phyloP scores from a whole-genome alignment of 768 basidiomycete genomes.

The Mycena rosella region DNA sequence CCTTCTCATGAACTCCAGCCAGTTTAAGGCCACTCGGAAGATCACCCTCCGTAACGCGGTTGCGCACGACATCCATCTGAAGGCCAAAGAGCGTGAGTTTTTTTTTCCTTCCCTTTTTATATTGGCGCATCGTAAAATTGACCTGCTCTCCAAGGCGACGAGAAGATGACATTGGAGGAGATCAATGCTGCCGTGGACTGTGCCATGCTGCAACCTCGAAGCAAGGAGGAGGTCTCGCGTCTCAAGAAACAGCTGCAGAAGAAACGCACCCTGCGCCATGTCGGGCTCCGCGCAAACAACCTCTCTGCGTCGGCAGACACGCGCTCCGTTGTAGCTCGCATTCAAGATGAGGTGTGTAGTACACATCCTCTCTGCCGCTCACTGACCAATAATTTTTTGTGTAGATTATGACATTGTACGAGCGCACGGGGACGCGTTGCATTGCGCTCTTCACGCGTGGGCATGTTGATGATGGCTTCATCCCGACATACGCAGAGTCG shows the following conservation, averaged over 20 bases:
- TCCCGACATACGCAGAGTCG: not conserved
- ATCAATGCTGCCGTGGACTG: not conserved
- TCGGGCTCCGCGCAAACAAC: not conserved
- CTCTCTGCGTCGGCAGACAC: not conserved
- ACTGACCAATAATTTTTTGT: not conserved
- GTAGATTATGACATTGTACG: not conserved
- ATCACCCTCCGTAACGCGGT: not conserved
- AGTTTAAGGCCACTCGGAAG: not conserved
- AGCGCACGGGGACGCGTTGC: not conserved
- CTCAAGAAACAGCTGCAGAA: not conserved
- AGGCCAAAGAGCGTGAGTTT: not conserved
- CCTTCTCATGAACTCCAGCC: not conserved
- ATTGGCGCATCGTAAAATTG: not conserved
- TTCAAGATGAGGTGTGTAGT: not conserved
- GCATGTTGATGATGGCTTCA: not conserved
- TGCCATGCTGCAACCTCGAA: not conserved
- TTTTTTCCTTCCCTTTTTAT: not conserved
- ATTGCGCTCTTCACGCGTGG: not conserved
- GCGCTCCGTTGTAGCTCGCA: not conserved
- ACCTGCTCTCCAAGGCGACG: not conserved
- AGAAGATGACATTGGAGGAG: not conserved
- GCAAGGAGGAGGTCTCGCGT: not conserved
- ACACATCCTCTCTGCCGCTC: not conserved
- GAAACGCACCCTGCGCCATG: not conserved
- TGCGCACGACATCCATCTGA: not conserved